These are phyloP conservation scores for Phytophthora boehmeriae DNA, from an alignment of 352 stramenopile species.

Conservation along the genomic window DNA sequence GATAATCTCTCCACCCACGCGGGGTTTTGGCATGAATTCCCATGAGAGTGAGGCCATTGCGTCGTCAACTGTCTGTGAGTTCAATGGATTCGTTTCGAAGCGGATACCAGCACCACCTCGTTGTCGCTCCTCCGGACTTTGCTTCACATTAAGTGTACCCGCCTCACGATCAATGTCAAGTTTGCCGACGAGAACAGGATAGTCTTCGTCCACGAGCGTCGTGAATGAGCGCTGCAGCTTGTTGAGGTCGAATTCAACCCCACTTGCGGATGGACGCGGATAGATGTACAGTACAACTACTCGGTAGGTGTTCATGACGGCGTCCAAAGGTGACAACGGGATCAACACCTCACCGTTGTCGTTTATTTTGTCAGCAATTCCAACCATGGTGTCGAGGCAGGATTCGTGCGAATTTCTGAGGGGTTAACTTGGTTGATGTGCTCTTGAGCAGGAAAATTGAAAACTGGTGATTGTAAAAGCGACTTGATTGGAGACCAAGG, in stretches of 20 bases:
- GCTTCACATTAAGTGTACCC: constrained; percentile 36
- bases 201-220: constrained; percentile 45
- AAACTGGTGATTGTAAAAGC: neutral
- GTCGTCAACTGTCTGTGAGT: constrained; percentile 28
- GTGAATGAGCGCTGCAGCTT: constrained; percentile 39
- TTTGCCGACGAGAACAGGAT: constrained; percentile 47
- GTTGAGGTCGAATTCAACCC: constrained; percentile 37
- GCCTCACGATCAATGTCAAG: constrained; percentile 33
- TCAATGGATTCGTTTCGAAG: constrained; percentile 32
- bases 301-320: constrained; percentile 48
- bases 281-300: constrained; percentile 65
- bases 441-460: constrained; percentile 11
- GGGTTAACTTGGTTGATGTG: neutral
- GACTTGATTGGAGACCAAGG: no score
- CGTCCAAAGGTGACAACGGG: constrained; percentile 52
- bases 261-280: constrained; percentile 14
- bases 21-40: constrained; percentile 37
- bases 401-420: neutral
- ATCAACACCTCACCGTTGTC: constrained; percentile 16
- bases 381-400: no score
- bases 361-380: constrained; percentile 3
- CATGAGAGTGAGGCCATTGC: constrained; percentile 38
- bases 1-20: constrained; percentile 28
- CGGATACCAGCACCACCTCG: constrained; percentile 32
- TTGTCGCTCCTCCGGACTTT: constrained; percentile 18